phyloP scores from a whole-genome alignment of 176 grass and related monocot genomes.

The Oryza nivara region DNA sequence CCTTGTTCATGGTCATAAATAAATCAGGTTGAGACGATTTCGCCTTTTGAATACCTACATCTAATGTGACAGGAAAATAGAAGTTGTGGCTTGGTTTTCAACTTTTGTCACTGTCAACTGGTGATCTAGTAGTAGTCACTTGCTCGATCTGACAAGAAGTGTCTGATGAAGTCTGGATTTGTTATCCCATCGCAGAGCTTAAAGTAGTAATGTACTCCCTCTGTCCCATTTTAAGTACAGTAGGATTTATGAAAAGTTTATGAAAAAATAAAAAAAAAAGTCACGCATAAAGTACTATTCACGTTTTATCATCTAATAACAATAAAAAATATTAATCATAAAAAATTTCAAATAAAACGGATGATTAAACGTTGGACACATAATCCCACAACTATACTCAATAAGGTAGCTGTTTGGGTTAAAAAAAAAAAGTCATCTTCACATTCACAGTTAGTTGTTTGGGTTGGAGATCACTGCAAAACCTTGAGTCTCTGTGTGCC shows the following conservation, averaged over 20 bases:
- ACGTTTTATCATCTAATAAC: too few relatives aligned
- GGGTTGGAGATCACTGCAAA: too few relatives aligned
- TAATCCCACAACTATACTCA: not conserved
- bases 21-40: constrained; percentile 16
- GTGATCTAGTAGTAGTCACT: not conserved
- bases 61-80: not conserved
- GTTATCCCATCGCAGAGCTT: not conserved
- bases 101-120: not conserved
- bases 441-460: not conserved
- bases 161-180: not conserved
- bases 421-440: not conserved
- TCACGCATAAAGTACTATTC: too few relatives aligned
- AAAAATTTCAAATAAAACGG: too few relatives aligned
- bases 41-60: constrained; percentile 3
- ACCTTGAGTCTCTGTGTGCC: too few relatives aligned
- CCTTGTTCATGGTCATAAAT: constrained; percentile 40
- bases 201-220: not conserved
- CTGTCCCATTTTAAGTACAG: too few relatives aligned
- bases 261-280: too few relatives aligned
- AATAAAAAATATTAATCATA: too few relatives aligned
- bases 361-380: too few relatives aligned
- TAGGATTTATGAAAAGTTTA: too few relatives aligned
- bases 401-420: not conserved
- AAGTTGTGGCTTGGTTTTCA: not conserved
- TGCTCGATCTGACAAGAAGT: not conserved